Conservation (phyloP, 2,329 filamentous ascomycete genomes). For the Hypoxylon sp. region DNA sequence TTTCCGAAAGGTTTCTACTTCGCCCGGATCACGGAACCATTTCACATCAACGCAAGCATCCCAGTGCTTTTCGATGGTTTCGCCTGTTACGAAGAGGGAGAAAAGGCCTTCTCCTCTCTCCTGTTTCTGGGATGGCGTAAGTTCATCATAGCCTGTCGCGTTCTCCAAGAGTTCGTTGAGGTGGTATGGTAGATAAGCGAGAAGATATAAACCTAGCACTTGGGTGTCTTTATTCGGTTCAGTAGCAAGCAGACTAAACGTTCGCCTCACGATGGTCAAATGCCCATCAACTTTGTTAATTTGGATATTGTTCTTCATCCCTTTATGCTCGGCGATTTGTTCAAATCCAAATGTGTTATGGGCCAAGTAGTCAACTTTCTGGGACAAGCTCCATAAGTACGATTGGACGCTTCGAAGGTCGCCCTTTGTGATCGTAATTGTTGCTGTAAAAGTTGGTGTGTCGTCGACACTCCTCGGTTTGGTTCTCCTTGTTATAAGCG, state of each 20-base stretch:
- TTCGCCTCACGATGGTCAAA: conserved; percentile 24
- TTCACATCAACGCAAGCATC: conserved; percentile 1
- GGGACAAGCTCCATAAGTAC: conserved; percentile 16
- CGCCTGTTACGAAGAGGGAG: conserved; percentile 19
- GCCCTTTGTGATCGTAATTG: conserved; percentile 30
- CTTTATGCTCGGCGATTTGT: conserved; percentile 13
- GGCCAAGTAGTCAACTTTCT: conserved; percentile 23
- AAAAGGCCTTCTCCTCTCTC: conserved; percentile 32
- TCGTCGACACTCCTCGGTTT: conserved; percentile 22
- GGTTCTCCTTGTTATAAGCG: conserved; percentile 15
- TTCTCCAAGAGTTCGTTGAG: conserved; percentile 17
- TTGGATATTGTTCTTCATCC: conserved; percentile 26
- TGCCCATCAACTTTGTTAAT: conserved; percentile 28
- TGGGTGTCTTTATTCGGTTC: conserved; percentile 6
- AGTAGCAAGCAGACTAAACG: conserved; percentile 18
- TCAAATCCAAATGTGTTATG: conserved; percentile 24
- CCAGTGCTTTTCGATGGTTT: conserved; percentile 32
- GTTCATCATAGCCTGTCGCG: conserved; percentile 21
- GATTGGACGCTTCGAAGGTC: conserved; percentile 19
- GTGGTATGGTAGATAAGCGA: conserved; percentile 24
- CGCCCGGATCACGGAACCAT: neutral
- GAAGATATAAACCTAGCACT: conserved; percentile 13
- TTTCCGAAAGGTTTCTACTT: conserved; percentile 19
- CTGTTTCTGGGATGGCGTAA: conserved; percentile 25
- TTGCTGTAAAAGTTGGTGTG: conserved; percentile 26